Evolutionary conservation across 2,329 filamentous ascomycete genomes (phyloP).

Genomic region (Colletotrichum trifolii): DNA sequence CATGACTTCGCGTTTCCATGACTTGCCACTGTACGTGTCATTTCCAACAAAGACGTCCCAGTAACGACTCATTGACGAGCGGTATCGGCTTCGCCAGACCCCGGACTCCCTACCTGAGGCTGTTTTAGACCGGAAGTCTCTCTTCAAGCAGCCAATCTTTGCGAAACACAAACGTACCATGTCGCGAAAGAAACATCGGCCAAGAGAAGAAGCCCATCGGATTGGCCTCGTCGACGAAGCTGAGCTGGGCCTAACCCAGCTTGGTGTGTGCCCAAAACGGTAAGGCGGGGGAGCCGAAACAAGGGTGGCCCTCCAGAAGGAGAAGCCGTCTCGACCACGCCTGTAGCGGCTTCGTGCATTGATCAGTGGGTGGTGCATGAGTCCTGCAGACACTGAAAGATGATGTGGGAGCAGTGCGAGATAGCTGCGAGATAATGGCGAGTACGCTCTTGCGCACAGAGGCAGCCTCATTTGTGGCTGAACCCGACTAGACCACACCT

Average conservation of each 20-base stretch:
- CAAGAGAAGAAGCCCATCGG: slow-evolving; percentile 28
- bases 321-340: slow-evolving; percentile 4
- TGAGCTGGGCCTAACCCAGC: slow-evolving; percentile 15
- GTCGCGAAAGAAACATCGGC: slow-evolving; percentile 20
- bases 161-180: slow-evolving; percentile 26
- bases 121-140: slow-evolving; percentile 11
- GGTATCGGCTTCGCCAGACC: neutral
- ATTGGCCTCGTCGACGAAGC: slow-evolving; percentile 15
- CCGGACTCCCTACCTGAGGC: neutral
- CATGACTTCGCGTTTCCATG: neutral
- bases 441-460: slow-evolving; percentile 5
- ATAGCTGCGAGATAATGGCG: neutral
- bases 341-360: slow-evolving; percentile 25
- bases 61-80: slow-evolving; percentile 9
- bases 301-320: slow-evolving; percentile 20
- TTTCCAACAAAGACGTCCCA: neutral
- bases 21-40: neutral
- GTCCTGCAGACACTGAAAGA: slow-evolving; percentile 10
- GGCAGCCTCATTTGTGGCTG: slow-evolving; percentile 30
- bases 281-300: slow-evolving; percentile 27
- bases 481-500: slow-evolving; percentile 19
- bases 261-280: slow-evolving; percentile 23
- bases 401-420: slow-evolving; percentile 16
- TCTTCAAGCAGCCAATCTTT: slow-evolving; percentile 22
- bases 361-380: slow-evolving; percentile 15